Evolutionary conservation across 768 basidiomycete genomes (phyloP).

Genomic region (Trametes meyenii): DNA sequence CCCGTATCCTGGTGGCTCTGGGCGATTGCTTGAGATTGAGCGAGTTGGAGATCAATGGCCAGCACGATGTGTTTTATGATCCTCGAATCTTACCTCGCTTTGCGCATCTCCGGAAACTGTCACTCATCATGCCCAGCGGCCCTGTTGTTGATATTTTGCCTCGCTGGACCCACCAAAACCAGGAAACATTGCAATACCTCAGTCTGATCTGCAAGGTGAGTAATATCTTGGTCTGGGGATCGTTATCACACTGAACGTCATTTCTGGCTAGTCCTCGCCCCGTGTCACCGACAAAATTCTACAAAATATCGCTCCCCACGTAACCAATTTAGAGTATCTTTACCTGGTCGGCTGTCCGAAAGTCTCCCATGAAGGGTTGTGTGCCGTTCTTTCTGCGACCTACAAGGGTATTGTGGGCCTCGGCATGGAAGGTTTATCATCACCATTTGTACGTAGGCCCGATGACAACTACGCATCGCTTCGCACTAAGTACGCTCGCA

Average conservation of each 20-base stretch:
- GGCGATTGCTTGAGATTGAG: slow-evolving; percentile 43
- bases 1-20: slow-evolving; percentile 59
- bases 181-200: slow-evolving; percentile 53
- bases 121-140: slow-evolving; percentile 74
- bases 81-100: slow-evolving; percentile 54
- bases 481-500: slow-evolving; percentile 30
- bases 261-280: neutral
- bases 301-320: slow-evolving; percentile 50
- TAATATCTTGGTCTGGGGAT: neutral
- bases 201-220: slow-evolving; percentile 73
- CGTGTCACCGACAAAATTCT: slow-evolving; percentile 47
- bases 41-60: slow-evolving; percentile 75
- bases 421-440: slow-evolving; percentile 64
- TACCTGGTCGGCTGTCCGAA: slow-evolving; percentile 69
- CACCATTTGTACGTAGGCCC: slow-evolving; percentile 54
- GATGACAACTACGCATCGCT: neutral
- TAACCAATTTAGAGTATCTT: slow-evolving; percentile 57
- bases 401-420: slow-evolving; percentile 52
- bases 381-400: slow-evolving; percentile 50
- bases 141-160: slow-evolving; percentile 52
- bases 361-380: slow-evolving; percentile 64
- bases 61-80: slow-evolving; percentile 55
- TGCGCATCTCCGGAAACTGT: slow-evolving; percentile 53
- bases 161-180: slow-evolving; percentile 52
- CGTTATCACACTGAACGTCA: neutral